Evolutionary conservation across 2,329 filamentous ascomycete species (phyloP), one percentile per base, ranked within the genome.

Genomic region (Stemphylium lycopersici): DNA sequence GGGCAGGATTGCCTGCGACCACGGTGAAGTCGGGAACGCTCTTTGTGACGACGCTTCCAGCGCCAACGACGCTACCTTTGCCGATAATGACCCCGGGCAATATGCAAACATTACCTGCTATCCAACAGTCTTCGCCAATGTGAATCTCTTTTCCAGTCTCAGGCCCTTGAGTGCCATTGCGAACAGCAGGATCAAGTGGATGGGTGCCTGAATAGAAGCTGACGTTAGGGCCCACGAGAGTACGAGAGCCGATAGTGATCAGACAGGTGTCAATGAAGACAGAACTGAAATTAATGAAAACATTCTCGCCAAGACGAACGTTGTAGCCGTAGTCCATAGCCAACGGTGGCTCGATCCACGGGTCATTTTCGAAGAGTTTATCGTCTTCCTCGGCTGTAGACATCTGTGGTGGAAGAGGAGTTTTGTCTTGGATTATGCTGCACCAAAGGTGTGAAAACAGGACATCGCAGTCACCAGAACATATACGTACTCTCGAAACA

Each of bases 41-140:
- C 78, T 90, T 96, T 2, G 90, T 96, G 20, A 96, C 91, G 3
- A 96, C 90, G 71, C 88, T 91, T 0, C 89, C 90, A 3, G 92
- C 91, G 2, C 91, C 92, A 54, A 96, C 82, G 0, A 88, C 89
- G 7, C 79, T 81, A 0, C 91, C 91, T 56, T 83, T 81, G 0
- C 92, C 91, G 60, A 96, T 88, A 0, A 83, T 91, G 24, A 96
- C 86, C 0, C 91, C 91, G 0, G 90, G 86, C 36, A 93, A 78
- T 18, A 96, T 84, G 13, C 76, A 70, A 1, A 75, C 79, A 53
- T 79, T 78, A 1, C 80, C 80, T 10, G 79, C 80, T 48, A 83
- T 78, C 80, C 80, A 76, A 52, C 72, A 75, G 38, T 96, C 91
- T 60, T 91, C 87, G 0, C 88, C 90, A 48, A 96, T 86, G 31